phyloP scores from a whole-genome alignment of 2,329 filamentous ascomycete genomes.

The Byssochlamys sp. region DNA sequence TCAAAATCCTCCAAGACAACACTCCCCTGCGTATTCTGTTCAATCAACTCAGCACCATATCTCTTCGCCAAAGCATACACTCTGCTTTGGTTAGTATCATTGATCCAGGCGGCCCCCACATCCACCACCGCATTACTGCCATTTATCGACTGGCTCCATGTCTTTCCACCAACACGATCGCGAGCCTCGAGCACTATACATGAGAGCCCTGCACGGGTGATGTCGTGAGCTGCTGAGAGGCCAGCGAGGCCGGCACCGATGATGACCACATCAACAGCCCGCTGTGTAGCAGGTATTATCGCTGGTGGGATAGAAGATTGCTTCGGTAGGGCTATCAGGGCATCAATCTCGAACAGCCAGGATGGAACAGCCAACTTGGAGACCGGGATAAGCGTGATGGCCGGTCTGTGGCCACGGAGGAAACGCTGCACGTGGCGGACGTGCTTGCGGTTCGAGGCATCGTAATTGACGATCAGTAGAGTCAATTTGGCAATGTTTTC shows the following conservation, averaged over 20 bases:
- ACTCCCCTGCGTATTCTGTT: constrained; percentile 22
- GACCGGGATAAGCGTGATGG: constrained; percentile 35
- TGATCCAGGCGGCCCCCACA: constrained; percentile 30
- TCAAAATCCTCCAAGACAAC: constrained; percentile 21
- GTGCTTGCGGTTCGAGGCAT: constrained; percentile 28
- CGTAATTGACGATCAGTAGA: constrained; percentile 38
- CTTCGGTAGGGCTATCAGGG: constrained; percentile 7
- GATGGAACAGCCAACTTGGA: constrained; percentile 25
- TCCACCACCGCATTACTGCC: constrained; percentile 20
- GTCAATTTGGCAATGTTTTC: constrained; percentile 35
- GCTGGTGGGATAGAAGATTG: neutral
- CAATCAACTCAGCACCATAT: constrained; percentile 20
- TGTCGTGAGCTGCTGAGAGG: constrained; percentile 24
- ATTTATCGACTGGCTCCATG: constrained; percentile 18
- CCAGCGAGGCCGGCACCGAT: constrained; percentile 33
- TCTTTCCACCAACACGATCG: constrained; percentile 37
- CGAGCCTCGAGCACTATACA: constrained; percentile 33
- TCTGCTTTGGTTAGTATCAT: constrained; percentile 21
- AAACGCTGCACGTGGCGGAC: constrained; percentile 30
- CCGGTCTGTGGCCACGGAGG: constrained; percentile 29
- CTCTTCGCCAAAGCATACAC: constrained; percentile 19
- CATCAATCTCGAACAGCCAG: constrained; percentile 37
- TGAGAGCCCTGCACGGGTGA: constrained; percentile 23
- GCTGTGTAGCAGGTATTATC: neutral
- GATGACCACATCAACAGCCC: constrained; percentile 19